Evolutionary conservation across 2,329 filamentous ascomycete genomes (phyloP), one percentile per base, ranked within the genome.

Genomic region (Rutstroemia sydowiana): DNA sequence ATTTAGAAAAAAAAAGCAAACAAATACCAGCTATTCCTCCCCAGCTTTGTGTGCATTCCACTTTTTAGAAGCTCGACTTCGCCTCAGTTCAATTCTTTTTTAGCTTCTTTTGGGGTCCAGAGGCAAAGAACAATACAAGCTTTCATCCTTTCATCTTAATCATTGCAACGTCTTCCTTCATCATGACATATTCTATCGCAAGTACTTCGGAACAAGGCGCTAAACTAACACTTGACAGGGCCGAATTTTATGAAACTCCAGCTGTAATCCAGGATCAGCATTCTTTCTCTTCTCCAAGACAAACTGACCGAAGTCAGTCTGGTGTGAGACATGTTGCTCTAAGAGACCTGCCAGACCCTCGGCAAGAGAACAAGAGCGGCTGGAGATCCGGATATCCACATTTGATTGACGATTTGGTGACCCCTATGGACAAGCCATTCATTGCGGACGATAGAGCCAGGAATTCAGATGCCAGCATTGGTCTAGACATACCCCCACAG

Each of bases 371-470:
- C 42, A n/a, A 47, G 55, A 41, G 23, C 41, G 43, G 54, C 48
- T 55, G 51, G 54, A 57, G 48, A 51, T 31, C 53, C 8, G 36
- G 48, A 14, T 59, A 59, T 55, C 58, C 58, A 39, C 53, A 62
- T 18, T 53, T 59, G 21, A 57, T 58, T 28, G 48, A 52, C 32
- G 56, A 57, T 50, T 45, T 55, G 39, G 36, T 57, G 36, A 39
- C 51, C 48, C 52, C 59, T 43, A 57, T 47, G 45, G 50, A 45
- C 23, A 52, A 52, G 37, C 30, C 50, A 20, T 26, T 52, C 9
- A 45, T 54, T 42, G 48, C 48, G 10, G 41, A 51, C 26, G 45
- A 43, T 13, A 32, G 51, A 40, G 9, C 51, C 30, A 52, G 16
- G 11, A 28, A 7, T 13, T 48, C 16, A 8, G 28, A 18, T 21